Evolutionary conservation across 2,329 filamentous ascomycete species (phyloP).

Genomic region (Aureobasidium sp.): DNA sequence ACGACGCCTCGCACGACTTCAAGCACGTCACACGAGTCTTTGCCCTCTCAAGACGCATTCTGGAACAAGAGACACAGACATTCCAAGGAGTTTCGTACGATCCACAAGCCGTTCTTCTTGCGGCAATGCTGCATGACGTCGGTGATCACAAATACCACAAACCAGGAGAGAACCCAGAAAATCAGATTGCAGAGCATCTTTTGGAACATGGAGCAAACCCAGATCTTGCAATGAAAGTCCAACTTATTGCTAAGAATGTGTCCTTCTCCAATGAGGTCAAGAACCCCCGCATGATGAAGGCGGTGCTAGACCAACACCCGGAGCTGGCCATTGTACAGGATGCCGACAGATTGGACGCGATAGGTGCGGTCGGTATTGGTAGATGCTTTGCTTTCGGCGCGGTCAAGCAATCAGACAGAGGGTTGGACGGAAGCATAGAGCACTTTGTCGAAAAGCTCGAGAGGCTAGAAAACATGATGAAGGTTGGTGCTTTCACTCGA

Average conservation of each 20-base stretch:
- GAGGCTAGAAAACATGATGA: slow-evolving; percentile 52
- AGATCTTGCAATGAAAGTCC: slow-evolving; percentile 55
- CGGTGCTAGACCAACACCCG: slow-evolving; percentile 56
- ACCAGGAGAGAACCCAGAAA: slow-evolving; percentile 43
- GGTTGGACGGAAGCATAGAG: slow-evolving; percentile 56
- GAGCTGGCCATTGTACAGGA: slow-evolving; percentile 84
- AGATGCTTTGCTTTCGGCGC: slow-evolving; percentile 70
- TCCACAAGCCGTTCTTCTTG: slow-evolving; percentile 52
- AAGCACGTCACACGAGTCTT: slow-evolving; percentile 74
- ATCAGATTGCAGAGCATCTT: slow-evolving; percentile 49
- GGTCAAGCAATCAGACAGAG: slow-evolving; percentile 42
- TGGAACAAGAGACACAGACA: slow-evolving; percentile 38
- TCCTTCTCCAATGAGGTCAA: slow-evolving; percentile 67
- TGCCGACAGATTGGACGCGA: slow-evolving; percentile 83
- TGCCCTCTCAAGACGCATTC: slow-evolving; percentile 58
- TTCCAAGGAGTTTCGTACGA: slow-evolving; percentile 35
- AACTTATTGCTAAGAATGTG: slow-evolving; percentile 65
- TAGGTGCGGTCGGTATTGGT: slow-evolving; percentile 78
- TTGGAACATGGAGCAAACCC: slow-evolving; percentile 46
- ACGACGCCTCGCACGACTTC: slow-evolving; percentile 85
- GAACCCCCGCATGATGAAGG: slow-evolving; percentile 50
- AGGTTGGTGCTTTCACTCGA: slow-evolving; percentile 19
- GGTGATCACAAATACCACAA: slow-evolving; percentile 73
- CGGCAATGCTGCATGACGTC: slow-evolving; percentile 63
- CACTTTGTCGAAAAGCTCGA: slow-evolving; percentile 74